These are phyloP conservation scores for Suillus spraguei DNA, from an alignment of 768 basidiomycete species.

Conservation along the genomic window DNA sequence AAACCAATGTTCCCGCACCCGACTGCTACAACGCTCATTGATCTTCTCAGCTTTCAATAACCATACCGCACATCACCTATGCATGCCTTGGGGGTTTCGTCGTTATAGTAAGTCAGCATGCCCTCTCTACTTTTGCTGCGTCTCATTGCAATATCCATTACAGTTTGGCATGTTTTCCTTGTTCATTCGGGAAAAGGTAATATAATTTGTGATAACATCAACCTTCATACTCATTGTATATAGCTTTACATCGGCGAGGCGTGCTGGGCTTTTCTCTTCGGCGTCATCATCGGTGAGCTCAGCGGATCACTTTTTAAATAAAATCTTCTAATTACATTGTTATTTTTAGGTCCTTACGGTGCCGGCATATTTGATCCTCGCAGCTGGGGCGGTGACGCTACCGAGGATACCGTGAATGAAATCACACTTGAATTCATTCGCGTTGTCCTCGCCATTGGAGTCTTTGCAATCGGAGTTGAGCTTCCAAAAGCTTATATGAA, in stretches of 20 bases:
- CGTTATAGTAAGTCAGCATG: constrained; percentile 55
- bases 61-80: constrained; percentile 75
- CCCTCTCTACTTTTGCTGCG: not conserved
- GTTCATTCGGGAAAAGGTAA: constrained; percentile 83
- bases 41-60: constrained; percentile 43
- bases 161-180: constrained; percentile 96
- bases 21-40: constrained; percentile 8
- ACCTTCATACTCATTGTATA: not conserved
- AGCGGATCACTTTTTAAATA: constrained; percentile 5
- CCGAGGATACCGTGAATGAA: constrained; percentile 53
- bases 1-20: constrained; percentile 21
- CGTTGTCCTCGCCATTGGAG: constrained; percentile 92
- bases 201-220: constrained; percentile 4
- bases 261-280: constrained; percentile 92
- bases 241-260: constrained; percentile 95
- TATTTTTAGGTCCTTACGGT: constrained; percentile 71
- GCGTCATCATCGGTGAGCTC: constrained; percentile 79
- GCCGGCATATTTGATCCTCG: constrained; percentile 82
- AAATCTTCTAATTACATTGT: constrained; percentile 5
- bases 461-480: constrained; percentile 98
- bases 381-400: constrained; percentile 60
- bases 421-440: constrained; percentile 91
- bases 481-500: constrained; percentile 94
- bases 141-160: not conserved
- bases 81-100: constrained; percentile 82